Evolutionary conservation across 495 filamentous ascomycete genomes (phyloP), one percentile per base, ranked within the genome.

Genomic region (Monascus purpureus): DNA sequence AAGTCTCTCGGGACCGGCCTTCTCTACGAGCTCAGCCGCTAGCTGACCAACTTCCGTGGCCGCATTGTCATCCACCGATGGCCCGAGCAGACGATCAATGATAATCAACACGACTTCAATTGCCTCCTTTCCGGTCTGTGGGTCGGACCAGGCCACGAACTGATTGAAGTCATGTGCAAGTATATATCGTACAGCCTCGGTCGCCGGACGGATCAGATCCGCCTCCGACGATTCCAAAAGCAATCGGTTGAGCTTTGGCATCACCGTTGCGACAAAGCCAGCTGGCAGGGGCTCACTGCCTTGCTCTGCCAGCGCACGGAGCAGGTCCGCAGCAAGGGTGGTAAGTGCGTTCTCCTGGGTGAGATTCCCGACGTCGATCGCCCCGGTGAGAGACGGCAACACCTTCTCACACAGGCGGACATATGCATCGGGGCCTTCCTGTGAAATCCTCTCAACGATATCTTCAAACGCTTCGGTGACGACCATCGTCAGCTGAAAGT

Each of bases 41-140:
- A 97, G 69, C 17, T 87, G 83, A 36, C 90, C 90, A 16, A 97
- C 86, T 57, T 96, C 92, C 5, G 83, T 80, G n/a, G 92, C 90
- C 6, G 85, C 81, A 33, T 81, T 81, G 41, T 96, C 90, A 31
- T 86, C 80, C 17, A 95, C 75, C 2, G 68, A 53, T 0, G 83
- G 80, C 1, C 79, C 75, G 13, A 97, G 68, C 4, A 97, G 67
- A n/a, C 87, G 80, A 51, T 94, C 90, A 42, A 97, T 88, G 42
- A 97, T 88, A 32, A 83, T 65, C 25, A 97, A 68, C 15, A 81
- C 78, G 12, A 93, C 77, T 53, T 96, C 87, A 8, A 93, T 68
- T 17, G 90, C 92, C 17, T 75, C 80, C 41, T 85, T 82, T 31
- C 77, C 78, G 24, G 67, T 68, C 42, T 81, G 74, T 16, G 61